Conservation (phyloP, 352 stramenopile species). For the Elongisporangium prolatum region DNA sequence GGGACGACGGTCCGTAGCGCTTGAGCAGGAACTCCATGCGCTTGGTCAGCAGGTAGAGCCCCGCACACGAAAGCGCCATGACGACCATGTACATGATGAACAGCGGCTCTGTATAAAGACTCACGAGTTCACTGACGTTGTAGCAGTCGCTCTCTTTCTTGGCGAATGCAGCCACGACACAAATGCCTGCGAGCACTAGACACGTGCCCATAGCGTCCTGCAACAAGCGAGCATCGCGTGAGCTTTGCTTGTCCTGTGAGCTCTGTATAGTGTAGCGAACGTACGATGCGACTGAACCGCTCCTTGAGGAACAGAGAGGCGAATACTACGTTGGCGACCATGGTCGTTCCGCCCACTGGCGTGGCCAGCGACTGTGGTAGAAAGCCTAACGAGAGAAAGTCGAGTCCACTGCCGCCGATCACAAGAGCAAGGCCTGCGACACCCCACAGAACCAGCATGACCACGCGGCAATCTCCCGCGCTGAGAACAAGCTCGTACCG, state of each 20-base stretch:
- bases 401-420: constrained; percentile 56
- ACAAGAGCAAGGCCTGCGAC: constrained; percentile 49
- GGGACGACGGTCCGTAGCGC: constrained; percentile 31
- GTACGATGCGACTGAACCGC: constrained; percentile 44
- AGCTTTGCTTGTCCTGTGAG: background rate
- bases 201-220: constrained; percentile 62
- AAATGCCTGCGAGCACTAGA: constrained; percentile 67
- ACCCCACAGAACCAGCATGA: background rate
- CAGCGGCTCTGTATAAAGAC: constrained; percentile 50
- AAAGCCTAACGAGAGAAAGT: constrained; percentile 79
- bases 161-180: constrained; percentile 74
- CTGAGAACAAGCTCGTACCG: constrained; percentile 14
- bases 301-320: constrained; percentile 77
- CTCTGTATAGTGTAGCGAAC: background rate
- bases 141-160: constrained; percentile 75
- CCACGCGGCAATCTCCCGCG: no score
- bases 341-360: constrained; percentile 71
- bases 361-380: constrained; percentile 77
- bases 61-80: constrained; percentile 30
- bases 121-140: constrained; percentile 66
- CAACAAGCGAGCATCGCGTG: constrained; percentile 1
- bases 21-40: constrained; percentile 42
- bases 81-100: constrained; percentile 70
- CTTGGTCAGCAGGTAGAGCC: constrained; percentile 31
- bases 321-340: constrained; percentile 84